Evolutionary conservation across 1,284 basidiomycete species (phyloP).

Genomic region (Abortiporus biennis): DNA sequence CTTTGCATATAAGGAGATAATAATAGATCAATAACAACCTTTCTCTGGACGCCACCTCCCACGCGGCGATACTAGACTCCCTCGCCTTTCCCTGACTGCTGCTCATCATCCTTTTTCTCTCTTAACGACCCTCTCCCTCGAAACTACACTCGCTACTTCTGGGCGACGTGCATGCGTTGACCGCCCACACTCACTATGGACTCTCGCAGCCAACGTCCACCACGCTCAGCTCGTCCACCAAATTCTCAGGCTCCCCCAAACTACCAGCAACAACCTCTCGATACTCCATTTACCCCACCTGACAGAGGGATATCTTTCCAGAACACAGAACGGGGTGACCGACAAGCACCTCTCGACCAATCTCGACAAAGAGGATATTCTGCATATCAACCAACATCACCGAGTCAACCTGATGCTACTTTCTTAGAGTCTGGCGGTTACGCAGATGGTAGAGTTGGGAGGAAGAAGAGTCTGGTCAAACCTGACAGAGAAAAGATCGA

Average conservation of each 20-base stretch:
- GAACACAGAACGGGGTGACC: constrained; percentile 59
- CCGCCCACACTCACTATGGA: constrained; percentile 22
- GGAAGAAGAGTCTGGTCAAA: constrained; percentile 92
- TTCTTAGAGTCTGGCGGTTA: constrained; percentile 39
- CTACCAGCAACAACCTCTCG: constrained; percentile 23
- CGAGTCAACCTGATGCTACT: constrained; percentile 35
- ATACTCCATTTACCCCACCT: constrained; percentile 19
- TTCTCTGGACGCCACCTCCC: too few relatives aligned
- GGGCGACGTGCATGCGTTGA: constrained; percentile 21
- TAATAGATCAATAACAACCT: too few relatives aligned
- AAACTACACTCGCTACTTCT: constrained; percentile 14
- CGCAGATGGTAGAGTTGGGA: constrained; percentile 40
- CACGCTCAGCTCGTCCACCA: constrained; percentile 30
- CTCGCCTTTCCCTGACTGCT: too few relatives aligned
- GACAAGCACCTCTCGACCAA: constrained; percentile 47
- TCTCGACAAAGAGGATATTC: constrained; percentile 41
- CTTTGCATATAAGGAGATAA: too few relatives aligned
- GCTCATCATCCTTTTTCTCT: too few relatives aligned
- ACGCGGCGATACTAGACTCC: too few relatives aligned
- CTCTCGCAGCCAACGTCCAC: constrained; percentile 32
- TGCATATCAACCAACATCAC: constrained; percentile 46
- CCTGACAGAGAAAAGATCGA: constrained; percentile 98
- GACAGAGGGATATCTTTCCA: constrained; percentile 57
- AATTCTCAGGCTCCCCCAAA: constrained; percentile 26
- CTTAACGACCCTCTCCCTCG: constrained; percentile 13